Conservation (phyloP, 2,329 filamentous ascomycete genomes). For the Tympanopsis confertula region DNA sequence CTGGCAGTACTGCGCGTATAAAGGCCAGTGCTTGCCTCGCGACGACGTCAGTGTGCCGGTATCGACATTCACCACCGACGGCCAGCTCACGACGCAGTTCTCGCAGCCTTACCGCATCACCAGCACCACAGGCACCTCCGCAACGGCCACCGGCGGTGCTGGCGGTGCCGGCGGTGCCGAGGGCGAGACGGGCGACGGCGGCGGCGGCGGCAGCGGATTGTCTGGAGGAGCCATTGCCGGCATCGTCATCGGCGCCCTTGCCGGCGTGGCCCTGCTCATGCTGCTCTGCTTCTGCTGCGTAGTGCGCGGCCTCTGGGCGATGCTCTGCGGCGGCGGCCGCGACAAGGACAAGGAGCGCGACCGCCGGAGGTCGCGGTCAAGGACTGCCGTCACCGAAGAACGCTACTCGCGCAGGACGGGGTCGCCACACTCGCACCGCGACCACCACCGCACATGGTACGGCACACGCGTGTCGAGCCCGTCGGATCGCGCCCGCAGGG, state of each 20-base stretch:
- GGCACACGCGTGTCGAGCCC: slow-evolving; percentile 32
- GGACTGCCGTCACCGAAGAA: slow-evolving; percentile 51
- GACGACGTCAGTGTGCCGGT: slow-evolving; percentile 31
- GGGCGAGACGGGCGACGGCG: slow-evolving; percentile 21
- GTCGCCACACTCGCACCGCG: slow-evolving; percentile 32
- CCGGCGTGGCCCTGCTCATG: slow-evolving; percentile 53
- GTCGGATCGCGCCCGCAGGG: slow-evolving; percentile 17
- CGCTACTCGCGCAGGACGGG: slow-evolving; percentile 38
- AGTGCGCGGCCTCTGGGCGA: slow-evolving; percentile 47
- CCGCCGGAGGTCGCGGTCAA: slow-evolving; percentile 23
- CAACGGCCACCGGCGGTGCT: slow-evolving; percentile 39
- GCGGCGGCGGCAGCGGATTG: slow-evolving; percentile 31
- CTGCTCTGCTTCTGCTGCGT: slow-evolving; percentile 69
- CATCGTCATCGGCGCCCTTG: slow-evolving; percentile 65
- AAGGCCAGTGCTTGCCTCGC: slow-evolving; percentile 45
- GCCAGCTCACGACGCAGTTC: slow-evolving; percentile 14
- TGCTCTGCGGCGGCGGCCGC: slow-evolving; percentile 48
- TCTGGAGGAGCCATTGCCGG: slow-evolving; percentile 68
- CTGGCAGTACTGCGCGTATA: slow-evolving; percentile 53
- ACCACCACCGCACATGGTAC: slow-evolving; percentile 45
- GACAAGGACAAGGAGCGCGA: slow-evolving; percentile 32
- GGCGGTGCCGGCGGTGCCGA: slow-evolving; percentile 31
- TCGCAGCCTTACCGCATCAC: slow-evolving; percentile 36
- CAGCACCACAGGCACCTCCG: slow-evolving; percentile 32
- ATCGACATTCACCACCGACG: slow-evolving; percentile 42